Base-by-base conservation (phyloP, 1,284 basidiomycete species). In the Wallemia mellicola region DNA sequence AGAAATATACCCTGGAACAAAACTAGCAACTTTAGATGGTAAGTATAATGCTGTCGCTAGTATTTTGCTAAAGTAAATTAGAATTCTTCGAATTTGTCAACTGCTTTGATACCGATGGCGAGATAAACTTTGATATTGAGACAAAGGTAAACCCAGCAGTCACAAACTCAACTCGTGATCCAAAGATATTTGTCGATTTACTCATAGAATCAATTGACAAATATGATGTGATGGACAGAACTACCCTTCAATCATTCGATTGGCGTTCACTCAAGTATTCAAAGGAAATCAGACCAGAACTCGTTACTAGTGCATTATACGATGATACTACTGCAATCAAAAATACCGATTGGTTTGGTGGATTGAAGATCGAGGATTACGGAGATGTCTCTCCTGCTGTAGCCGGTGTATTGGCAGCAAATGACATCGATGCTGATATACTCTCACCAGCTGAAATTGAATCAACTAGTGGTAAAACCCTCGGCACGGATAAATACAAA, bases 221-320 rank as follows among this genome's bases (percentile, higher is more conserved):
- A 28, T 57, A 59, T 27, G 60, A 60, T 2, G 24, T 61, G 2
- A 59, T 60, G 15, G 59, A 62, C 24, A 59, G 61, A 3, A 56
- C 63, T 24, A 62, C 61, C 15, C 61, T 62, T 57, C 64, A 64
- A 28, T 60, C 58, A 19, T 64, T 64, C 59, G 64, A 63, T 32
- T 64, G 64, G 64, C 60, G 64, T 1, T 48, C 63, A 1, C 48
- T 64, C 26, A 59, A 59, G 11, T 24, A 55, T 24, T 60, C 59
- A 2, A 64, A 64, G 58, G 27, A 61, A 54, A n/a, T 33, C 2
- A 27, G 61, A 11, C 63, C 63, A 9, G 26, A 24, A 22, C 57
- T 64, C n/a, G 17, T 25, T 3, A 64, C 64, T 17, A 54, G 61
- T 14, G 64, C 64, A 11, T 59, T 64, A 14, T 60, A 54, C 22